Evolutionary conservation across 2,329 filamentous ascomycete genomes (phyloP).

Genomic region (Epichloe coenophiala): DNA sequence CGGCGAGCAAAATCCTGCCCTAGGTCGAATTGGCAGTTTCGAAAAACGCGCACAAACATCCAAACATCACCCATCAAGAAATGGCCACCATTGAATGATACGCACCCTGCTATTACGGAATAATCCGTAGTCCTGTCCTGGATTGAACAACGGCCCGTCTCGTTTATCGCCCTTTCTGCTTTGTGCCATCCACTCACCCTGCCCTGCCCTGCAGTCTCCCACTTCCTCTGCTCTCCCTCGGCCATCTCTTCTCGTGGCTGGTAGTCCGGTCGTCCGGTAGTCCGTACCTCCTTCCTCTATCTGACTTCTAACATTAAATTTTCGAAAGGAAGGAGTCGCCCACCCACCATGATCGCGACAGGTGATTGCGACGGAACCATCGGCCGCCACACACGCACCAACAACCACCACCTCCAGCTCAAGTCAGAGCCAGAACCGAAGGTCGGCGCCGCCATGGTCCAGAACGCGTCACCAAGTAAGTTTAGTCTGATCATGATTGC

Average conservation of each 20-base stretch:
- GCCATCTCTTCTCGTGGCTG: too few species aligned
- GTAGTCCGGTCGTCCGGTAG: too few species aligned
- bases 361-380: conserved; percentile 3
- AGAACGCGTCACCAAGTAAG: conserved; percentile 3
- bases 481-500: not conserved
- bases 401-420: not conserved
- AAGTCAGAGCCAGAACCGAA: not conserved
- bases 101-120: too few species aligned
- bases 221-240: not conserved
- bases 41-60: too few species aligned
- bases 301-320: too few species aligned
- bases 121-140: not conserved
- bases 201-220: not conserved
- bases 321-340: not conserved
- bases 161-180: not conserved
- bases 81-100: too few species aligned
- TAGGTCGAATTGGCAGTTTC: not conserved
- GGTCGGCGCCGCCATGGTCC: conserved; percentile 1
- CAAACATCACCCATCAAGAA: too few species aligned
- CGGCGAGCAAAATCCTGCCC: not conserved
- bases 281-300: too few species aligned
- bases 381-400: conserved; percentile 4
- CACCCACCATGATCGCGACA: not conserved
- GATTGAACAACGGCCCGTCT: not conserved
- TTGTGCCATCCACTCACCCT: not conserved